Base-by-base conservation (phyloP, 352 stramenopile genomes). In the Thalassiosira livingstoniorum region DNA sequence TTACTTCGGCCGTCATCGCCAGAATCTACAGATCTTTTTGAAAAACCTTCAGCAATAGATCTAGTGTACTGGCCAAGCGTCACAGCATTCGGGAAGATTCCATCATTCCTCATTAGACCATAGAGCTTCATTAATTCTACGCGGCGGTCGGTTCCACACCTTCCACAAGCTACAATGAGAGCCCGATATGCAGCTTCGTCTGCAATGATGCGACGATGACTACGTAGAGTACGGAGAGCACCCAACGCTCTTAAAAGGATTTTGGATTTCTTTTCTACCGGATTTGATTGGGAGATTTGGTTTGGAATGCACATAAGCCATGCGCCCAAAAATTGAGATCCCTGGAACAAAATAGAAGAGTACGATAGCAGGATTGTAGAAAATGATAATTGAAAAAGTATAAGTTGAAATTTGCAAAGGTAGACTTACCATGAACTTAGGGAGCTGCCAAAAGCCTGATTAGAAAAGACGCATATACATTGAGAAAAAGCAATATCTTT, bases 31-130 rank as follows among this genome's bases (percentile, higher is more conserved):
- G 64, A 61, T 70, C 78, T 62, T 57, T 91, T 94, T 23, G 88
- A 93, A 86, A 90, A 93, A 31, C 90, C 90, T 78, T 94, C 90
- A n/a, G 90, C 90, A 62, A 94, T 82, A 10, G 90, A 77, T 34
- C 79, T 70, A 60, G 90, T 94, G 64, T 94, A 94, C 65, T 93
- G 88, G 39, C 90, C 90, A n/a, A 94, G 72, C 21, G 90, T 94
- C 0, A 94, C 88, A 54, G 90, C 90, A 75, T 83, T 89, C 21
- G 88, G 88, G 57, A 93, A 92, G 34, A 94, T 94, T 0, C 87
- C 88, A 82, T 94, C 90, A 37, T 75, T 86, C 45, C 88, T 78
- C 42, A 94, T 80, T 3, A 93, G 71, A 15, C 88, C 88, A 76
- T 93, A 94, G 0, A 94, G 65, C 62, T 92, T 92, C 7, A 90